Percentiles rank a stretch among this genome's conserved stretches.
Conservation (phyloP, 495 filamentous ascomycete species). For the Podospora anserina region DNA sequence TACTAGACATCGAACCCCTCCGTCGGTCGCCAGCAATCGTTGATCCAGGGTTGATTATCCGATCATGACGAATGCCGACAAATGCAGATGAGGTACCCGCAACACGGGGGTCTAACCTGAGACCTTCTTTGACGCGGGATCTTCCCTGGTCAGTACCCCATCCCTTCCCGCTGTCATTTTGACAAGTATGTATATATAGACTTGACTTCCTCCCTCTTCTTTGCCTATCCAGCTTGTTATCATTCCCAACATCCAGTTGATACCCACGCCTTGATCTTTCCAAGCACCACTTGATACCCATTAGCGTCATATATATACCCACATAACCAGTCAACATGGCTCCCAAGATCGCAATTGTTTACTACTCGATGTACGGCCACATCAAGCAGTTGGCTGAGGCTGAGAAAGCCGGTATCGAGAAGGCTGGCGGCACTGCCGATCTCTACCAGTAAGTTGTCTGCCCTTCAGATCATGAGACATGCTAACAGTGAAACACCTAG, state of each 20-base stretch:
- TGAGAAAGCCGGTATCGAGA: slow-evolving; percentile 85
- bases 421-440: slow-evolving; percentile 74
- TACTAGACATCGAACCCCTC: not conserved
- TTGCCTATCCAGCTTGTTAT: not conserved
- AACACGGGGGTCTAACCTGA: slow-evolving; percentile 1
- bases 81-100: slow-evolving; percentile 2
- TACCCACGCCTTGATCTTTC: not conserved
- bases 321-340: slow-evolving; percentile 61
- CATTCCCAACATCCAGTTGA: not conserved
- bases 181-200: slow-evolving; percentile 12
- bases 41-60: slow-evolving; percentile 29
- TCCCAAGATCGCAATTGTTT: slow-evolving; percentile 89
- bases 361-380: slow-evolving; percentile 96
- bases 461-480: too few relatives aligned
- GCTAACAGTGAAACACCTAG: slow-evolving; percentile 36
- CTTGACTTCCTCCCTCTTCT: not conserved
- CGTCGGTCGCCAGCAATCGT: not conserved
- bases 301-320: slow-evolving; percentile 8
- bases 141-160: not conserved
- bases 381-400: slow-evolving; percentile 80
- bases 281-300: slow-evolving; percentile 19
- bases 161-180: not conserved
- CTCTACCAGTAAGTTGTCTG: slow-evolving; percentile 67
- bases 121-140: slow-evolving; percentile 12
- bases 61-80: slow-evolving; percentile 33